Percentiles rank a stretch among this genome's conserved stretches.
phyloP scores from a whole-genome alignment of 2,329 filamentous ascomycete species.

The Penicillium sp. region DNA sequence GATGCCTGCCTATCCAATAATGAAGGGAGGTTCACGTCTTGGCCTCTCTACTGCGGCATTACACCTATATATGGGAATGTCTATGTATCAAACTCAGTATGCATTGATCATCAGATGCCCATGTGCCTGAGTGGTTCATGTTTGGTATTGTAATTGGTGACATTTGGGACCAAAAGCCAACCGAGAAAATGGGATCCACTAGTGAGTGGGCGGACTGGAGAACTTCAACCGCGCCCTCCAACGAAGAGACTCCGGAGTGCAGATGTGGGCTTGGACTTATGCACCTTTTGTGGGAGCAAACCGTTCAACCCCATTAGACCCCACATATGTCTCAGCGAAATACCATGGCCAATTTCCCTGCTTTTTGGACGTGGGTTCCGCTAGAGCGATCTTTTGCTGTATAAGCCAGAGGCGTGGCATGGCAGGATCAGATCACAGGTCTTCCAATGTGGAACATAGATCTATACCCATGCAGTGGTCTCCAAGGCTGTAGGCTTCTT shows the following conservation, averaged over 20 bases:
- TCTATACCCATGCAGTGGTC: background rate
- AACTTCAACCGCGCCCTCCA: constrained; percentile 2
- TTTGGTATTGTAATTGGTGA: background rate
- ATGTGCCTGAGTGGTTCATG: background rate
- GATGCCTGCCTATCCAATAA: too few relatives aligned
- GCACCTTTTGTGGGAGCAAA: constrained; percentile 11
- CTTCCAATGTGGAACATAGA: background rate
- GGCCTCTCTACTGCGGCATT: background rate
- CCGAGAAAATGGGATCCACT: constrained; percentile 2
- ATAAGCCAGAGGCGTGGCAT: background rate
- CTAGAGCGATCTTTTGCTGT: background rate
- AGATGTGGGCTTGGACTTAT: constrained; percentile 13
- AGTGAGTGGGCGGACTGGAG: constrained; percentile 5
- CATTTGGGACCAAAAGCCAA: constrained; percentile 1
- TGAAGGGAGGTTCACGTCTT: background rate
- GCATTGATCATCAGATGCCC: background rate
- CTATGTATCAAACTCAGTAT: background rate
- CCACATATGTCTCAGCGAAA: constrained; percentile 2
- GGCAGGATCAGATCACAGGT: background rate
- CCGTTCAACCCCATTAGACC: constrained; percentile 4
- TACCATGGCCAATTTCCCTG: constrained; percentile 1
- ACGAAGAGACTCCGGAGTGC: constrained; percentile 14
- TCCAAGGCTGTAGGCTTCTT: background rate
- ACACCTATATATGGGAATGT: background rate
- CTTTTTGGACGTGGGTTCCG: background rate